These are phyloP conservation scores for Podila clonocystis DNA, from an alignment of 192 early-diverging fungal genomes.

Conservation along the genomic window DNA sequence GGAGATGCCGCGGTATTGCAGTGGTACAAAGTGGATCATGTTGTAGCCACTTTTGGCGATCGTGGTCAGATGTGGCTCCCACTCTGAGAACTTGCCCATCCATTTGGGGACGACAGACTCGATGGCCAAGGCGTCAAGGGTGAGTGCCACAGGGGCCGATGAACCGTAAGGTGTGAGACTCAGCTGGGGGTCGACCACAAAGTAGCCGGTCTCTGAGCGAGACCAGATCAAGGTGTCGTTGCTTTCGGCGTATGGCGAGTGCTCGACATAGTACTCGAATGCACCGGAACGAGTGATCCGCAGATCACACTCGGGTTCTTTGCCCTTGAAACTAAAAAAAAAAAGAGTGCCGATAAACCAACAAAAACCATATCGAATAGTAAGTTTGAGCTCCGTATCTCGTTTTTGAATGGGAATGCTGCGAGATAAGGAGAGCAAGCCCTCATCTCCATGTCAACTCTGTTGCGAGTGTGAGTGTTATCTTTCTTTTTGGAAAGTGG, in stretches of 20 bases:
- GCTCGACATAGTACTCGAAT: constrained; percentile 88
- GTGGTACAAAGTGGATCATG: constrained; percentile 97
- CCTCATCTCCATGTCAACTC: too few species aligned
- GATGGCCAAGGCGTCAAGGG: constrained; percentile 90
- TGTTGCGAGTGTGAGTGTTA: constrained; percentile 12
- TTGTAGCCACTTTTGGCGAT: constrained; percentile 91
- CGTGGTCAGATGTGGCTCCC: constrained; percentile 77
- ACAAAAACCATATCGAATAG: neutral
- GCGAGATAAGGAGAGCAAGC: constrained; percentile 4
- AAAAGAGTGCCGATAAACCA: constrained; percentile 35
- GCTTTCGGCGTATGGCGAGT: constrained; percentile 19
- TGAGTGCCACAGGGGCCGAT: constrained; percentile 51
- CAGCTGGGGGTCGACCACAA: constrained; percentile 92
- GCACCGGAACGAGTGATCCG: constrained; percentile 73
- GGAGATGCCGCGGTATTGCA: constrained; percentile 89
- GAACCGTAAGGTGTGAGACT: constrained; percentile 14
- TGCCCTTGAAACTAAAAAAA: constrained; percentile 34
- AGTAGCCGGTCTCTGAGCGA: constrained; percentile 66
- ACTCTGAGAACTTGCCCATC: constrained; percentile 85
- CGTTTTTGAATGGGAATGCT: too few species aligned
- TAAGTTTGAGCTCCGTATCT: too few species aligned
- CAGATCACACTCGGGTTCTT: constrained; percentile 66
- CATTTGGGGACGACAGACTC: constrained; percentile 97
- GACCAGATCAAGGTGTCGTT: constrained; percentile 11
- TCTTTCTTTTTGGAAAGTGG: neutral